Evolutionary conservation across 2,329 filamentous ascomycete species (phyloP), one percentile per base, ranked within the genome.

Genomic region (Catunica adiposa): DNA sequence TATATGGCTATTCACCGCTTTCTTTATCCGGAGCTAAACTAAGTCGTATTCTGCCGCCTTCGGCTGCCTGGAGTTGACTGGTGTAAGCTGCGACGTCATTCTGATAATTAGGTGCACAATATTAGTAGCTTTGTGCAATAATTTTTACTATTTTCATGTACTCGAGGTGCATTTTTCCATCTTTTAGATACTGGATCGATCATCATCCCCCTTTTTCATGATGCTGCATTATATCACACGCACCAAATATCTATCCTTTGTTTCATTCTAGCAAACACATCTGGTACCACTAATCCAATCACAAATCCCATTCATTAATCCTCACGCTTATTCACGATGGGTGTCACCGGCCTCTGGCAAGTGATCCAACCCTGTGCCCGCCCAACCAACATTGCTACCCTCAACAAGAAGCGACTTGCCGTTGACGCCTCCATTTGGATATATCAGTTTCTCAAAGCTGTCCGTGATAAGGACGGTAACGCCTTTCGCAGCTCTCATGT

Each of bases 351-450:
- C 61, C 86, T 98, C 61, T 98, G 92, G 92, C 90, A 87, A 60
- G 88, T 98, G 54, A 76, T 97, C 61, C 87, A 95, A 70, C 92
- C 92, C 48, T 96, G 89, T 66, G 92, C 92, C 51, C 85, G 92
- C 38, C 94, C 92, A 20, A 94, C 94, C 60, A 96, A 95, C 68
- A 84, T 98, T 63, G 89, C 94, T 63, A 95, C 90, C 14, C 81
- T 98, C 59, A 97, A 97, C 68, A 87, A 86, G 62, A 96, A 95
- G 71, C 88, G 92, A 15, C 84, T 98, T 52, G 94, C 92, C 50
- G 88, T 98, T 62, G 92, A 98, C 70, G 92, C 94, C 58, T 96
- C 89, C 11, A 98, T 98, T 66, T 98, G 92, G 92, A 97, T 98
- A 63, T 98, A 98, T 74, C 92, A 98, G 66, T 98, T 98, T 65